Evolutionary conservation across 192 early-diverging fungal genomes (phyloP).

Genomic region (Thoreauomyces humboldtii): DNA sequence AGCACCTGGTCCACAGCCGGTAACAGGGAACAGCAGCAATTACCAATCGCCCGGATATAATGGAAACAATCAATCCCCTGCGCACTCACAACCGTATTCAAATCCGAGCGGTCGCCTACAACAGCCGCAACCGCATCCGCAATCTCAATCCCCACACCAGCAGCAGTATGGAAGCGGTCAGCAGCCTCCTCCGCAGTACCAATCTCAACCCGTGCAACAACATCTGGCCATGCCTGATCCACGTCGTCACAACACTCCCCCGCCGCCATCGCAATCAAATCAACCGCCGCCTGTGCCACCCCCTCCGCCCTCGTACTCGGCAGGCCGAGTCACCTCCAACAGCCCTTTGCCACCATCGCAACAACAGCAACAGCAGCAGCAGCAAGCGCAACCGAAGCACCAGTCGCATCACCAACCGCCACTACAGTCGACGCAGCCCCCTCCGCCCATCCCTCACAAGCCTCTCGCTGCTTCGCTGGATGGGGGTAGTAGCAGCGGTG

Average conservation of each 20-base stretch:
- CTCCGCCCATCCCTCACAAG: slow-evolving; percentile 30
- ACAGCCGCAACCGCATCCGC: slow-evolving; percentile 12
- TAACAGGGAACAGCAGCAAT: not conserved
- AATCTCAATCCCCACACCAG: slow-evolving; percentile 25
- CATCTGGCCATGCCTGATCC: slow-evolving; percentile 14
- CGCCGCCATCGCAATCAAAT: slow-evolving; percentile 25
- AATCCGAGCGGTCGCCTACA: too few species aligned
- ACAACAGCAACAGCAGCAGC: slow-evolving; percentile 17
- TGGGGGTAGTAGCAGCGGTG: too few species aligned
- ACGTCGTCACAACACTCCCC: slow-evolving; percentile 33
- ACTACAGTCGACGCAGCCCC: slow-evolving; percentile 16
- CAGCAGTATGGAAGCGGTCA: slow-evolving; percentile 18
- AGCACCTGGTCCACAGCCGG: slow-evolving; percentile 27
- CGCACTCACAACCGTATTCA: not conserved
- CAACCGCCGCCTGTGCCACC: slow-evolving; percentile 24
- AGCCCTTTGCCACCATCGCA: slow-evolving; percentile 1
- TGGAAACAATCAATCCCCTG: not conserved
- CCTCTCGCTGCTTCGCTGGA: slow-evolving; percentile 21
- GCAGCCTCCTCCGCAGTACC: slow-evolving; percentile 14
- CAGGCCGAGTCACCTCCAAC: not conserved
- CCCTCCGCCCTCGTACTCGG: slow-evolving; percentile 9
- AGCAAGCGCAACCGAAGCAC: not conserved
- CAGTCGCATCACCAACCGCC: slow-evolving; percentile 20
- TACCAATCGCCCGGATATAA: slow-evolving; percentile 7
- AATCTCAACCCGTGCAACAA: slow-evolving; percentile 1